These are phyloP conservation scores for Cordia subcordata DNA, from an alignment of 257 asterid genomes.

Conservation along the genomic window DNA sequence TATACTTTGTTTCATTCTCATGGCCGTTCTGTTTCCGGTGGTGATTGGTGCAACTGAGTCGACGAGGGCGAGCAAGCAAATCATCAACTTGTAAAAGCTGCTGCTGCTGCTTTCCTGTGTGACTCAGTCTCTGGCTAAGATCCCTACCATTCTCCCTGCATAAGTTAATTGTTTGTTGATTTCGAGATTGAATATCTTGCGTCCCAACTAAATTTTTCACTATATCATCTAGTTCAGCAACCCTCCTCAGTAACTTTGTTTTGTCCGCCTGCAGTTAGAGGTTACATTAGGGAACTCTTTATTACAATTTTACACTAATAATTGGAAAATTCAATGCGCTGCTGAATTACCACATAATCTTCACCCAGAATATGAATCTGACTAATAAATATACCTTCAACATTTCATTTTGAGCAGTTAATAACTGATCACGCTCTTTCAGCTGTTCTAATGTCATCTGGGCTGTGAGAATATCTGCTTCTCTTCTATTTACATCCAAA, in stretches of 20 bases:
- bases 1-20: slow-evolving; percentile 23
- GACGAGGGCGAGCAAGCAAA: slow-evolving; percentile 34
- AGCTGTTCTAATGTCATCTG: slow-evolving; percentile 59
- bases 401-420: slow-evolving; percentile 76
- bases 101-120: slow-evolving; percentile 30
- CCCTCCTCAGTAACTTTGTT: slow-evolving; percentile 51
- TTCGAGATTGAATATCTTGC: slow-evolving; percentile 28
- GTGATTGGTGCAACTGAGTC: slow-evolving; percentile 19
- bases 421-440: slow-evolving; percentile 66
- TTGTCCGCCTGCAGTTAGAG: slow-evolving; percentile 55
- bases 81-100: slow-evolving; percentile 36
- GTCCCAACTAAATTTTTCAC: slow-evolving; percentile 47
- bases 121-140: slow-evolving; percentile 40
- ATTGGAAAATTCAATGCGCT: not conserved
- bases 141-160: slow-evolving; percentile 30
- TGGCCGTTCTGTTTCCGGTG: slow-evolving; percentile 17
- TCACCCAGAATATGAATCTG: not conserved
- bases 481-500: slow-evolving; percentile 43
- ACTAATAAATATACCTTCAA: slow-evolving; percentile 52
- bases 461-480: slow-evolving; percentile 45
- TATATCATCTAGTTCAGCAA: slow-evolving; percentile 66
- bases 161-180: slow-evolving; percentile 28
- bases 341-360: not conserved
- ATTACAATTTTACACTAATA: no score
- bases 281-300: slow-evolving; percentile 8